Conservation (phyloP, 1,139 yeast genomes). For the Geotrichum citri-aurantii region DNA sequence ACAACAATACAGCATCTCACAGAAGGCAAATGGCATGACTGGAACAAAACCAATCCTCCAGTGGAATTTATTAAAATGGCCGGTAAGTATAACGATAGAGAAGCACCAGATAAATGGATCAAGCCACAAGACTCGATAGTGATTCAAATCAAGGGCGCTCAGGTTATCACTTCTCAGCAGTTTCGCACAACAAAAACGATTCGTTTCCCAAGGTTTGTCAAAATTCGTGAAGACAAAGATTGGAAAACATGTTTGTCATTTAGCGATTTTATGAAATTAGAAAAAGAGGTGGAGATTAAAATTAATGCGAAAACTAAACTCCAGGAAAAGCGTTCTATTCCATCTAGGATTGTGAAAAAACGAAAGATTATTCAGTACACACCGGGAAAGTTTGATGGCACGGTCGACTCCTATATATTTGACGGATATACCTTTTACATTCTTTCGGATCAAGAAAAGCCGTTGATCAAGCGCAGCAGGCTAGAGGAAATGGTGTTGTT, state of each 20-base stretch:
- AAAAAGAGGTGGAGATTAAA: conserved; percentile 19
- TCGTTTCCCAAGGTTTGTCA: conserved; percentile 67
- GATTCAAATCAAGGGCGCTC: conserved; percentile 78
- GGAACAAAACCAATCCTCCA: conserved; percentile 36
- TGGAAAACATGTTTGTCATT: conserved; percentile 53
- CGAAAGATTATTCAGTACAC: conserved; percentile 7
- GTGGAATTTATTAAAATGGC: conserved; percentile 52
- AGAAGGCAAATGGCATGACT: conserved; percentile 54
- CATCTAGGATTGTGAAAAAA: conserved; percentile 11
- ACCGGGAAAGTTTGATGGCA: conserved; percentile 15
- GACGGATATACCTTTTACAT: conserved; percentile 25
- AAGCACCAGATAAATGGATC: conserved; percentile 70
- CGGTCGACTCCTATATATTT: conserved; percentile 23
- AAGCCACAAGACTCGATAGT: conserved; percentile 72
- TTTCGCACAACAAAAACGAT: conserved; percentile 68
- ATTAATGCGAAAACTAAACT: not conserved
- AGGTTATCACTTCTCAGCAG: conserved; percentile 48
- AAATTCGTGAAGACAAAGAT: conserved; percentile 63
- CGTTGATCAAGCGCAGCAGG: conserved; percentile 23
- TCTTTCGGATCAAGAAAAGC: conserved; percentile 27
- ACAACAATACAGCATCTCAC: conserved; percentile 54
- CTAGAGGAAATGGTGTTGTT: conserved; percentile 27
- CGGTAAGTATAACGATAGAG: conserved; percentile 31
- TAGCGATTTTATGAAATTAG: conserved; percentile 39
- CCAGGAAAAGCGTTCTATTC: conserved; percentile 15